Evolutionary conservation across 2,329 filamentous ascomycete species (phyloP).

Genomic region (Penicillium sp.): DNA sequence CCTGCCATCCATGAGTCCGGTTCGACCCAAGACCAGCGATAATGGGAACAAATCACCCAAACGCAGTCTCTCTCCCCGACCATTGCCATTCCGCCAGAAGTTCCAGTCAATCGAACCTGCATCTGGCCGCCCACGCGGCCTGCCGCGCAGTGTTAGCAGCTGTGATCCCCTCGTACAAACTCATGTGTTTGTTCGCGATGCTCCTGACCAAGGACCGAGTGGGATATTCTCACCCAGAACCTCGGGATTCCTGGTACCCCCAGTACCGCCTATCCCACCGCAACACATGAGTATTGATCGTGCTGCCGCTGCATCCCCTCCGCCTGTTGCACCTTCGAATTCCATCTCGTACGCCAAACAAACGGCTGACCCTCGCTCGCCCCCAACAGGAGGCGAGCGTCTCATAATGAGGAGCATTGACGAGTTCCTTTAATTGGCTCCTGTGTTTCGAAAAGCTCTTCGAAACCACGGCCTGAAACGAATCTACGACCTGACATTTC

Average conservation of each 20-base stretch:
- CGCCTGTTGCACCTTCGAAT: constrained; percentile 22
- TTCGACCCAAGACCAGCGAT: constrained; percentile 31
- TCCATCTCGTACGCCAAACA: constrained; percentile 25
- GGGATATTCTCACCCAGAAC: constrained; percentile 52
- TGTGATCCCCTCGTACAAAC: constrained; percentile 37
- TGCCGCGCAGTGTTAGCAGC: constrained; percentile 29
- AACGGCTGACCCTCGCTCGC: constrained; percentile 45
- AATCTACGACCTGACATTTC: constrained; percentile 34
- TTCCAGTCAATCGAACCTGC: constrained; percentile 33
- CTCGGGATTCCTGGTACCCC: constrained; percentile 46
- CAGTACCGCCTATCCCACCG: constrained; percentile 42
- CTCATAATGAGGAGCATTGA: constrained; percentile 52
- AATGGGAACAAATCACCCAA: constrained; percentile 33
- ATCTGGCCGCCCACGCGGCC: constrained; percentile 17
- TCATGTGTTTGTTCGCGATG: constrained; percentile 44
- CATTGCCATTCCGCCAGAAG: constrained; percentile 44
- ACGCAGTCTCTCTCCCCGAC: constrained; percentile 40
- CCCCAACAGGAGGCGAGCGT: constrained; percentile 42
- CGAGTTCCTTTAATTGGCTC: constrained; percentile 45
- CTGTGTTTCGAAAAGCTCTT: constrained; percentile 8
- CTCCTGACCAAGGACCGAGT: constrained; percentile 34
- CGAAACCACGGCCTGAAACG: constrained; percentile 27
- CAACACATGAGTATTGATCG: constrained; percentile 40
- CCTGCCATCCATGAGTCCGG: constrained; percentile 28
- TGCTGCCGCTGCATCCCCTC: constrained; percentile 21